Evolutionary conservation across 2,329 filamentous ascomycete genomes (phyloP), one percentile per base, ranked within the genome.

Genomic region (Clarireedia hainanense): DNA sequence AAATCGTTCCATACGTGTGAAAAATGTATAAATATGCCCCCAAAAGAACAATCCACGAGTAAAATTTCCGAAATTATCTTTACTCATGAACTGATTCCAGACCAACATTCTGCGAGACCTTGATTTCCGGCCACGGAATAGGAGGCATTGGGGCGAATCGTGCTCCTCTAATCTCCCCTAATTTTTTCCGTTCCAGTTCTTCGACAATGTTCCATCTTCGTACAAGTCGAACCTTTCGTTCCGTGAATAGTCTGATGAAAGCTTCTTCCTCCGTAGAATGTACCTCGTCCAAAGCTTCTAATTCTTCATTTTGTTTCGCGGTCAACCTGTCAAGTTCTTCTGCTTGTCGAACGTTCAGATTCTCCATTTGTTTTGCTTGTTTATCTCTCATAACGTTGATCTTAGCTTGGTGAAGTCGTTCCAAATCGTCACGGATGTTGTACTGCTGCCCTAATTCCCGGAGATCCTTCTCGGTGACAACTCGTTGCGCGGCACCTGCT

Each of bases 361-460:
- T 78, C 63, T 84, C 81, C 73, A 84, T 78, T 30, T 78, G 74
- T 64, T 82, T 83, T 1, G 80, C 75, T 65, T 85, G 83, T 43
- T 79, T 77, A 58, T 85, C 82, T n/a, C 82, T 75, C 73, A 85
- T 76, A 26, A 85, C 81, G 62, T 84, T 84, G 66, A 85, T 83
- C 65, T 79, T 80, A 40, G 78, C 74, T 62, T 81, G 74, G 59
- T 85, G 80, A 3, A 81, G 71, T 39, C 79, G 75, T 58, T 79
- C 76, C 74, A 85, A 78, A 59, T 78, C 77, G 63, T 83, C 81
- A 39, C 80, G 76, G 12, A 83, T 64, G 59, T 76, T 81, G 67
- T 84, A 84, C 65, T 85, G 81, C 62, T 83, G 79, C 9, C 77
- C 76, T 3, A 85, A 72, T 64, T 83, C 79, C 36, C 78, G 75